Evolutionary conservation across 179 eudicot species (phyloP).

Genomic region (Spergularia azorica): DNA sequence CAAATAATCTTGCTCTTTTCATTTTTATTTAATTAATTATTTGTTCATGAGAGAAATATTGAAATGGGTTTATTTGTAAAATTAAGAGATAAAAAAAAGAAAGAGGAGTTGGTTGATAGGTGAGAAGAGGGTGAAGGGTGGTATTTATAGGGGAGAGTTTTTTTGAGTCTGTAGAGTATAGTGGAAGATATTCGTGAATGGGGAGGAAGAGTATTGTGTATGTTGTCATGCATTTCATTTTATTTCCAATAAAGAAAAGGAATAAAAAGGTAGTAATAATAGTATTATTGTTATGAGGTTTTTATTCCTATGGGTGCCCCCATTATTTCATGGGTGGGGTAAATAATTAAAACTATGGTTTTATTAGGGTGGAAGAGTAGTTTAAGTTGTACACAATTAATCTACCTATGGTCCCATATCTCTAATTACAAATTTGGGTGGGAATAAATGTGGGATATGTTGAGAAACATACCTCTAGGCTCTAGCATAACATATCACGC

Average conservation of each 20-base stretch:
- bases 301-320: background rate
- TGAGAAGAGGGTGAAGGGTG: conserved; percentile 23
- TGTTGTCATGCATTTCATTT: background rate
- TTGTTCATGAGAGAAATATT: background rate
- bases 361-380: too few relatives aligned
- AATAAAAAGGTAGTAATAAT: background rate
- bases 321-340: too few relatives aligned
- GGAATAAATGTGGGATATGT: too few relatives aligned
- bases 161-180: conserved; percentile 4
- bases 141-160: conserved; percentile 23
- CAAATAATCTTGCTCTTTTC: conserved; percentile 14
- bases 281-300: background rate
- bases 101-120: conserved; percentile 25
- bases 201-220: too few relatives aligned
- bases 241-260: background rate
- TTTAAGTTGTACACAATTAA: too few relatives aligned
- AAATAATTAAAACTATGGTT: too few relatives aligned
- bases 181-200: conserved; percentile 19
- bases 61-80: background rate
- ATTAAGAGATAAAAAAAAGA: background rate
- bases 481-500: too few relatives aligned
- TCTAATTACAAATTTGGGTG: too few relatives aligned
- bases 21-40: conserved; percentile 9
- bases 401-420: too few relatives aligned
- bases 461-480: too few relatives aligned